phyloP scores from a whole-genome alignment of 1,139 yeast species.

The Taphrina sp. region DNA sequence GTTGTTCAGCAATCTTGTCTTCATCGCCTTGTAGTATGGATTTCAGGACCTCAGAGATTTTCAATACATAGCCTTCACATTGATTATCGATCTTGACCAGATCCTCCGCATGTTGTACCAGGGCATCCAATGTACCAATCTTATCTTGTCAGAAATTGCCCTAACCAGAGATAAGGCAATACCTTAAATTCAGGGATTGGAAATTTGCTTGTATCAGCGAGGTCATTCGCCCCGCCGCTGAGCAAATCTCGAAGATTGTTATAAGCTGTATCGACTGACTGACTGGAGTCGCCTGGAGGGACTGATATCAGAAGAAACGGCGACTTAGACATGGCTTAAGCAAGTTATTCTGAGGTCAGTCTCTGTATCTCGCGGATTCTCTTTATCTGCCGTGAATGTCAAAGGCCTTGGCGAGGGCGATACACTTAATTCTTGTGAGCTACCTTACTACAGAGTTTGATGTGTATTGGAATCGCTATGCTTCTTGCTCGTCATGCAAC shows the following conservation, averaged over 20 bases:
- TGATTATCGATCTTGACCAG: constrained; percentile 75
- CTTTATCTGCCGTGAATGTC: too few species aligned
- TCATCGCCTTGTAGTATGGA: constrained; percentile 52
- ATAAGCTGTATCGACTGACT: constrained; percentile 21
- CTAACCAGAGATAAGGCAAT: background rate
- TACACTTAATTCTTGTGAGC: too few species aligned
- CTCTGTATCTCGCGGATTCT: too few species aligned
- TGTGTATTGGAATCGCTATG: too few species aligned
- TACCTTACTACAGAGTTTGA: too few species aligned
- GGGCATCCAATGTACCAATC: constrained; percentile 89
- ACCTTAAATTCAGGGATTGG: constrained; percentile 54
- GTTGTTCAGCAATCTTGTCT: constrained; percentile 50
- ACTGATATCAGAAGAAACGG: constrained; percentile 32
- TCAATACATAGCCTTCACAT: constrained; percentile 63
- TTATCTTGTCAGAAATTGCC: constrained; percentile 41
- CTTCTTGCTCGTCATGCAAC: too few species aligned
- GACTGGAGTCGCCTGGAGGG: constrained; percentile 31
- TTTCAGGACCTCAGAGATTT: constrained; percentile 69
- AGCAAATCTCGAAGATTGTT: constrained; percentile 15
- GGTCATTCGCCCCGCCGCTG: constrained; percentile 1
- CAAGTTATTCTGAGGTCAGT: too few species aligned
- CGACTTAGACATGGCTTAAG: constrained; percentile 21
- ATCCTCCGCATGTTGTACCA: constrained; percentile 89
- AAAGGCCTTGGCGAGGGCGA: too few species aligned
- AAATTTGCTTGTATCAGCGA: constrained; percentile 46